Base-by-base conservation (phyloP, 2,329 filamentous ascomycete genomes). In the Purpureocillium takamizusanense region DNA sequence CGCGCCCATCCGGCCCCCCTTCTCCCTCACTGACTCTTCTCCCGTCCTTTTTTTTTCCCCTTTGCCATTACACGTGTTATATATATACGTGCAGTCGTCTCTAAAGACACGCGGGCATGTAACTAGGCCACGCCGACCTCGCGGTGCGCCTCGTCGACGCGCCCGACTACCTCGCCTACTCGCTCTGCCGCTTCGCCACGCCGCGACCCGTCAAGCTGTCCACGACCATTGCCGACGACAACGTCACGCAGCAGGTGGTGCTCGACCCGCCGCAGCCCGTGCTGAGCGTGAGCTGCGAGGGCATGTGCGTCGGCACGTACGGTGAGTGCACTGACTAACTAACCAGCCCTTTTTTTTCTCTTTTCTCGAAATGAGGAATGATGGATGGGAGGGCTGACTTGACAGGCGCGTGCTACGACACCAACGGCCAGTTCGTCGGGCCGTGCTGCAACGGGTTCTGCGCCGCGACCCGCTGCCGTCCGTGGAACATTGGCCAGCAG, bases 201-300 rank as follows among this genome's bases (percentile, higher is more conserved):
- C 41, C 51, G 7, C 51, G 46, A 15, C 41, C 53, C 7, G 29
- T 32, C 7, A 53, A 57, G 45, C 49, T 60, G 0, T 53, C 65
- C 4, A 52, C 51, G 16, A 44, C 42, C 23, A 44, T 49, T 21
- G 45, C 51, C 11, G 37, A 42, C 11, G 46, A 48, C 13, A 49
- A 51, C 38, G 62, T 62, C 9, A 44, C 55, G 13, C 56, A 62
- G 45, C 60, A 65, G 40, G 54, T 73, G 16, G 49, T 61, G 8
- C 56, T 73, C 17, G 62, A 64, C 0, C 67, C 68, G 16, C 65
- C 69, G 4, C 58, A 65, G 49, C 60, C 62, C 4, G 57, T 74
- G 37, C 51, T 51, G 6, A 55, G 54, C 12, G 65, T 72, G 16
- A 62, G 55, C 45, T 70, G 67, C 51, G 45, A 55, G 37, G 64